phyloP scores from a whole-genome alignment of 768 basidiomycete genomes.

The Lanmaoa rubissima region DNA sequence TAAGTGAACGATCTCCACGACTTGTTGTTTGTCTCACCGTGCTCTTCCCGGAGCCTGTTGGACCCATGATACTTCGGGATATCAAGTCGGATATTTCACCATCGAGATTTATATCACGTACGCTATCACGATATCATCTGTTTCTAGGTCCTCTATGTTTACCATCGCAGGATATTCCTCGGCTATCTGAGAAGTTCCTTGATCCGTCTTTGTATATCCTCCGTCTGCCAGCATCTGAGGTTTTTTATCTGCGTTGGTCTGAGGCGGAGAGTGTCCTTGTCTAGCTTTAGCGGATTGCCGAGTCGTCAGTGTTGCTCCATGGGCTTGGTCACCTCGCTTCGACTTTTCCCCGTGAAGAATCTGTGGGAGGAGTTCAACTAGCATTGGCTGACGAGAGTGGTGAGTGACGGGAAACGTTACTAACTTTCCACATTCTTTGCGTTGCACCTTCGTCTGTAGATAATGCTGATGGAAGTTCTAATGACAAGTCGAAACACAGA shows the following conservation, averaged over 20 bases:
- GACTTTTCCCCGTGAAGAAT: too few relatives aligned
- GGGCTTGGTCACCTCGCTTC: too few relatives aligned
- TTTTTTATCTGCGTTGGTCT: too few relatives aligned
- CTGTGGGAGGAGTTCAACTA: too few relatives aligned
- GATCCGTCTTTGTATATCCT: background rate
- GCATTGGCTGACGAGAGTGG: too few relatives aligned
- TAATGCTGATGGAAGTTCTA: too few relatives aligned
- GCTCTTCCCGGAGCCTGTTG: conserved; percentile 12
- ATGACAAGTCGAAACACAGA: too few relatives aligned
- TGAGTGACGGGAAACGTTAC: background rate
- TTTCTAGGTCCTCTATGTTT: background rate
- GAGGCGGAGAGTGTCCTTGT: background rate
- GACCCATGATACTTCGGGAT: conserved; percentile 18
- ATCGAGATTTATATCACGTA: background rate
- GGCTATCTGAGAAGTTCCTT: background rate
- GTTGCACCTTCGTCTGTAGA: background rate
- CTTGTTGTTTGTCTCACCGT: background rate
- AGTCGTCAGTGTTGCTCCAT: too few relatives aligned
- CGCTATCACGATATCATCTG: conserved; percentile 11
- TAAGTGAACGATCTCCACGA: background rate
- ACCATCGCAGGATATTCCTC: background rate
- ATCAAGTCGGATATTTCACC: background rate
- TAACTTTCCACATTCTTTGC: background rate
- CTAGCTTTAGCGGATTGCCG: too few relatives aligned
- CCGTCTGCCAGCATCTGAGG: too few relatives aligned